Base-by-base conservation (phyloP, 106 monocot genomes). In the Triglochin maritima region DNA sequence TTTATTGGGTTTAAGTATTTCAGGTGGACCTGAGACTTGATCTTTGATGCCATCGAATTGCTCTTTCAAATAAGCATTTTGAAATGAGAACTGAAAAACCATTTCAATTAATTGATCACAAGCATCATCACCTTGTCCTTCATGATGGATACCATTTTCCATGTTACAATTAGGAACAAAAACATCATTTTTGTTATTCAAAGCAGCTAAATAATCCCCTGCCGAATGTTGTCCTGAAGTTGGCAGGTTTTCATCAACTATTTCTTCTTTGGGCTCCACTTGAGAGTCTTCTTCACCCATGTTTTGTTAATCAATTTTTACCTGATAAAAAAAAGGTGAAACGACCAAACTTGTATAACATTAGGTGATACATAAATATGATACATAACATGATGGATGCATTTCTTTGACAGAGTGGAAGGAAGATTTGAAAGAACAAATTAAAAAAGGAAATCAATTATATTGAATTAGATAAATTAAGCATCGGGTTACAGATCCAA, bases 31-130 rank as follows among this genome's bases (percentile, higher is more conserved):
- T 54, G 57, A 5, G 5, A 71, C 6, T 63, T 78, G 64, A 58
- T 56, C n/a, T 50, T 71, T 71, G 0, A 78, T 29, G 41, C 62
- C 71, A 65, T 78, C 59, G 65, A 87, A 63, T 16, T 85, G 79
- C 56, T 80, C 77, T 62, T 82, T 82, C 66, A 90, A 60, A 59
- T 82, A 86, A 66, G 80, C 89, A 52, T 84, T 89, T 65, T 93
- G 88, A 59, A 85, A 70, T 50, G 70, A 72, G 29, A 83, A 76
- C 63, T 89, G 82, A 10, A 84, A 76, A 54, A 82, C 65, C 59
- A 73, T 64, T 49, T 66, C 74, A 11, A 58, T 17, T 4, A 86
- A 62, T 57, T 85, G 56, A 50, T 83, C 83, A 58, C 71, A 10
- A 5, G 47, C 56, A 50, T 74, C 80, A 47, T 78, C 74, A 46